These are phyloP conservation scores for Escovopsis sp. DNA, from an alignment of 2,329 filamentous ascomycete species.

Conservation along the genomic window DNA sequence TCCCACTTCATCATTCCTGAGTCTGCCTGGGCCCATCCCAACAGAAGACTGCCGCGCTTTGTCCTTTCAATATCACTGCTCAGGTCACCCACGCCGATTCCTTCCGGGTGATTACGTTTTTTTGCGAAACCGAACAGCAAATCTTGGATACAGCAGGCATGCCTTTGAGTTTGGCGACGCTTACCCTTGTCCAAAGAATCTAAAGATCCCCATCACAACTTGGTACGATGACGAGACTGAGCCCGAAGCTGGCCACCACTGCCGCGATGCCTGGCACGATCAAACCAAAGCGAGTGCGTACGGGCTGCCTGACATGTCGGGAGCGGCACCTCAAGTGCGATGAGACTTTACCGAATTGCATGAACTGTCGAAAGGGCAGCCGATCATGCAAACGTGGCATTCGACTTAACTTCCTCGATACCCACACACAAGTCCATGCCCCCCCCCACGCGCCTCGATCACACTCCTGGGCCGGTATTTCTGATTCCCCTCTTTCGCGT, in stretches of 20 bases:
- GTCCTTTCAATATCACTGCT: too few relatives aligned
- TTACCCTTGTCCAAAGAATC: too few relatives aligned
- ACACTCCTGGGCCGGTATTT: constrained; percentile 12
- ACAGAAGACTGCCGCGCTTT: too few relatives aligned
- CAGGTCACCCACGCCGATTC: too few relatives aligned
- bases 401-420: constrained; percentile 83
- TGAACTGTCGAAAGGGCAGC: constrained; percentile 82
- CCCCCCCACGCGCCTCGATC: constrained; percentile 37
- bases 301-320: constrained; percentile 79
- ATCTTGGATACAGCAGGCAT: too few relatives aligned
- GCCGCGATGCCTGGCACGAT: background rate
- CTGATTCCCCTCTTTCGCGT: background rate
- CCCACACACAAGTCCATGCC: constrained; percentile 54
- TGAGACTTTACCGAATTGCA: constrained; percentile 47
- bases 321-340: constrained; percentile 88
- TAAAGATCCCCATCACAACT: background rate
- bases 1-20: too few relatives aligned
- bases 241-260: background rate
- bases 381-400: constrained; percentile 75
- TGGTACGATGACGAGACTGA: background rate
- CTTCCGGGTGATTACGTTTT: too few relatives aligned
- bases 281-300: constrained; percentile 63
- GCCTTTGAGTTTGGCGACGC: too few relatives aligned
- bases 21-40: too few relatives aligned
- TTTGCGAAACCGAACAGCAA: too few relatives aligned